phyloP scores from a whole-genome alignment of 78 protist species.

The Dictyostelium intermedium region DNA sequence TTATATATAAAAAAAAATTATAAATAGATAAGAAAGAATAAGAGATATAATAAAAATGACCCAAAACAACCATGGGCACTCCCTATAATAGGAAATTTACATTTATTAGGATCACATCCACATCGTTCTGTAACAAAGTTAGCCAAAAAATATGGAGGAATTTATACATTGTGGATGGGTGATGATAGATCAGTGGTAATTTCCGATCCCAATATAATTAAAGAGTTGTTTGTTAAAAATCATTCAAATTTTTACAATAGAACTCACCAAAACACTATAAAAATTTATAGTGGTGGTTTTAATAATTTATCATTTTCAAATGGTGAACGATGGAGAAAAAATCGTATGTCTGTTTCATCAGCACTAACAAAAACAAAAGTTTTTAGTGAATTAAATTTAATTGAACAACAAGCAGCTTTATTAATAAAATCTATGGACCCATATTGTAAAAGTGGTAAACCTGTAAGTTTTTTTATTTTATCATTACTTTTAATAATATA shows the following conservation, averaged over 20 bases:
- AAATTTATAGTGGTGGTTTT: neutral
- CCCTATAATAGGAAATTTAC: conserved; percentile 36
- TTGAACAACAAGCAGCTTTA: neutral
- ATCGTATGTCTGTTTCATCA: neutral
- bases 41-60: neutral
- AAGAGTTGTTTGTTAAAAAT: conserved; percentile 9
- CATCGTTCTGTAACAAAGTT: conserved; percentile 1
- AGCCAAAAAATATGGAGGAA: neutral
- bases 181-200: conserved; percentile 21
- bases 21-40: conserved; percentile 43
- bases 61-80: conserved; percentile 17
- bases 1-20: too few species aligned
- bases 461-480: conserved; percentile 13
- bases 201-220: neutral
- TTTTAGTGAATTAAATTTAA: neutral
- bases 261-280: neutral
- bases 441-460: neutral
- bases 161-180: conserved; percentile 35
- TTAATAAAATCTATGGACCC: neutral
- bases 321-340: neutral
- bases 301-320: neutral
- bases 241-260: conserved; percentile 11
- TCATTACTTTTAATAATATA: too few species aligned
- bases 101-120: conserved; percentile 23
- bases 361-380: conserved; percentile 52